A percentile compares a stretch with the other conserved stretches of the same genome.
Evolutionary conservation across 331 rosid genomes (phyloP).

Genomic region (Pyracantha coccinea): DNA sequence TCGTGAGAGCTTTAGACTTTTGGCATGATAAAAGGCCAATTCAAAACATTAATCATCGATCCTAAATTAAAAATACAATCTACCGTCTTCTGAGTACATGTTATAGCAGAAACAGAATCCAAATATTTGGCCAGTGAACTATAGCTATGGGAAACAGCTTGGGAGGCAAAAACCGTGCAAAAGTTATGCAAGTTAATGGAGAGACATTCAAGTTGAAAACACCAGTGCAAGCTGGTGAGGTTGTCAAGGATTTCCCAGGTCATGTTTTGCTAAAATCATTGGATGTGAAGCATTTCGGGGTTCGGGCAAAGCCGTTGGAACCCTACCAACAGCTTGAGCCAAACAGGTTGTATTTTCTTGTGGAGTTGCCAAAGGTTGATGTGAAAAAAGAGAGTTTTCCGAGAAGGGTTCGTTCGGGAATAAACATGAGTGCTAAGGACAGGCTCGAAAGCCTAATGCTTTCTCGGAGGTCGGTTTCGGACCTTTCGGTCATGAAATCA

Average conservation of each 20-base stretch:
- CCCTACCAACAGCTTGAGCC: constrained; percentile 35
- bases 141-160: constrained; percentile 67
- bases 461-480: constrained; percentile 62
- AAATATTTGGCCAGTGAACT: not conserved
- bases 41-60: not conserved
- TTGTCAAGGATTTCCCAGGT: constrained; percentile 54
- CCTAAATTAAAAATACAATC: no score
- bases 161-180: constrained; percentile 61
- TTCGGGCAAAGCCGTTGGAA: constrained; percentile 63
- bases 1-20: not conserved
- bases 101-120: not conserved
- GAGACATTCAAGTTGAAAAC: constrained; percentile 64
- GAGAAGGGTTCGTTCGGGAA: constrained; percentile 73
- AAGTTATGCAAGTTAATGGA: constrained; percentile 75
- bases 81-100: no score
- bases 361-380: constrained; percentile 44
- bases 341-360: constrained; percentile 65
- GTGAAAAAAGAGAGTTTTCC: constrained; percentile 19
- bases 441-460: constrained; percentile 66
- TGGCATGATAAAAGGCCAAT: not conserved
- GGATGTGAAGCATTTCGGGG: constrained; percentile 74
- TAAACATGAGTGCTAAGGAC: constrained; percentile 84
- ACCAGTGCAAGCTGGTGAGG: constrained; percentile 47
- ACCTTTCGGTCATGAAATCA: constrained; percentile 43
- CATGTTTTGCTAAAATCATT: constrained; percentile 67